Evolutionary conservation across 2,329 filamentous ascomycete species (phyloP), one percentile per base, ranked within the genome.

Genomic region (Trichoderma sp.): DNA sequence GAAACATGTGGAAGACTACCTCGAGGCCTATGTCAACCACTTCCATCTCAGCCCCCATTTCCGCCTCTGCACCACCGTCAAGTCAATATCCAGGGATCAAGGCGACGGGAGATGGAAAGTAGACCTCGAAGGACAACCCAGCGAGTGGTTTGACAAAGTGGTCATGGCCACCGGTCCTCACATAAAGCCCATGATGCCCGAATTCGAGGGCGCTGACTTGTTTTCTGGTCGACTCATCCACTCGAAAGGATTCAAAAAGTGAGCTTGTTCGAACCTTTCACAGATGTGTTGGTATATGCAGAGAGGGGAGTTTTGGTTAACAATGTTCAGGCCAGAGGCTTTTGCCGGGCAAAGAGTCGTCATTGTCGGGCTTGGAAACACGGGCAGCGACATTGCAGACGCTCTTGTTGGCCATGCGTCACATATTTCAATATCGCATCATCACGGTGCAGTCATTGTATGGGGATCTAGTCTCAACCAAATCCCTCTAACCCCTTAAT

Each of bases 361-460:
- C 7, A 70, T 83, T 2, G 71, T 83, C 1, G 81, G 81, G 14
- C 71, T 82, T 7, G 78, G 78, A n/a, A 79, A 78, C 59, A 81
- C 78, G 0, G 72, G 70, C 4, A 69, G 69, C 21, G 74, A 76
- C 57, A 67, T 73, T 1, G 70, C 71, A 5, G 68, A 77, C 2
- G 72, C 72, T 5, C 69, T 82, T 2, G 68, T 76, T 5, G 71
- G 74, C 1, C 71, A 70, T 54, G 70, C 70, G 5, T 65, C 70
- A 3, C 62, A 64, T 15, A 63, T 73, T 12, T 68, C 66, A 7
- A 66, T 73, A 17, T 66, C 72, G n/a, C 72, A 73, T 41, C 68
- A 70, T 17, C 71, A 69, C 9, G 70, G 71, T 5, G 69, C 71
- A 7, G 50, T 72, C n/a, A 65, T 72, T 17, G 64, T 66, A 66